Conservation (phyloP, 164 flowering plant species). For the Stephania cephalantha region DNA sequence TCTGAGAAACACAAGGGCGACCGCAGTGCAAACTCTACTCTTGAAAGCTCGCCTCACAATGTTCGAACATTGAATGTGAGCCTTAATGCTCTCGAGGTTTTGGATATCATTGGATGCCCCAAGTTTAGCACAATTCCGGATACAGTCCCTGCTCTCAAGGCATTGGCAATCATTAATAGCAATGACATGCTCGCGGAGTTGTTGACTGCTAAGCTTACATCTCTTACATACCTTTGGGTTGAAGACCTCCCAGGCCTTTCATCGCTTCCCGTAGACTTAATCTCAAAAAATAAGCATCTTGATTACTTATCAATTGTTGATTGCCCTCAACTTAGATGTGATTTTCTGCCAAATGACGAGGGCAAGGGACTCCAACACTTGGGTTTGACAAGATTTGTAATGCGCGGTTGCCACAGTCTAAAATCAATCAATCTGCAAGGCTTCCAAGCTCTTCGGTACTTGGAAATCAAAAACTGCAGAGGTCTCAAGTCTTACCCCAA, state of each 20-base stretch:
- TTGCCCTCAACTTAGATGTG: slow-evolving; percentile 3
- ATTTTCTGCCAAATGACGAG: background rate
- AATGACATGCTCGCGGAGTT: background rate
- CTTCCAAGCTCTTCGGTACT: background rate
- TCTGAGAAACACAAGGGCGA: background rate
- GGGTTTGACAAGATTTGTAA: background rate
- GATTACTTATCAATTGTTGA: background rate
- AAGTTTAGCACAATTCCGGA: background rate
- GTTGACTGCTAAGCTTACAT: background rate
- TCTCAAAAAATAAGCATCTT: background rate
- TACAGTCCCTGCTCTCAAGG: background rate
- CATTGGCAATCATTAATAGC: background rate
- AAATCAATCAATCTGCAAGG: background rate
- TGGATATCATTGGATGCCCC: slow-evolving; percentile 3
- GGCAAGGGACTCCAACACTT: background rate
- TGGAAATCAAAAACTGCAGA: background rate
- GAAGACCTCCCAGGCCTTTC: background rate
- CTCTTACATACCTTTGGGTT: background rate
- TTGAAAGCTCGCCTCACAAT: background rate
- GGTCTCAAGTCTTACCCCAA: slow-evolving; percentile 5
- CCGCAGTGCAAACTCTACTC: background rate
- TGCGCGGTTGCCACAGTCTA: background rate
- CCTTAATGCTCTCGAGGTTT: background rate
- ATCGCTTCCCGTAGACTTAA: background rate
- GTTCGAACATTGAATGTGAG: background rate